Percentiles rank a stretch among this genome's conserved stretches.
phyloP scores from a whole-genome alignment of 163 green algal genomes.

The Coccomyxa subellipsoidea region DNA sequence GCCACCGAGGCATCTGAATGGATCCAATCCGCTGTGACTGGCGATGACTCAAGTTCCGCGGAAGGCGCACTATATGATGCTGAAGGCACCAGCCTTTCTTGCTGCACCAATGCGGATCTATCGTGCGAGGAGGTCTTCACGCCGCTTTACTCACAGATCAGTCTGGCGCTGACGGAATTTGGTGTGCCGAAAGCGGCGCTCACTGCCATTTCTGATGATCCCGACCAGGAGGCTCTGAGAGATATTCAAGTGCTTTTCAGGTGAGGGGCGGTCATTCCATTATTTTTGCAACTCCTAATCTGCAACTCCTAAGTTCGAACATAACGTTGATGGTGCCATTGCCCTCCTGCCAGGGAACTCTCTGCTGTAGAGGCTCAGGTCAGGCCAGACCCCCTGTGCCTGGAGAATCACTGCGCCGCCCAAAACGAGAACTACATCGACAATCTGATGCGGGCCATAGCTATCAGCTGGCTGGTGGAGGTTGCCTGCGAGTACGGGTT shows the following conservation, averaged over 20 bases:
- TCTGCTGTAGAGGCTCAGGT: constrained; percentile 5
- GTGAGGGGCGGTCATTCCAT: background rate
- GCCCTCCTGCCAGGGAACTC: background rate
- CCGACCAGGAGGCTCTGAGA: background rate
- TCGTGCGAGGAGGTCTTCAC: background rate
- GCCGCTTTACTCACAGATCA: background rate
- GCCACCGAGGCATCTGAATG: background rate
- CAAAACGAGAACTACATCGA: background rate
- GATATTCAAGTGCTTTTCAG: background rate
- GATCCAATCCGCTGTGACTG: background rate
- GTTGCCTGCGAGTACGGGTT: constrained; percentile 47
- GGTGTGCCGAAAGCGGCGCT: background rate
- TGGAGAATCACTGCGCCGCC: background rate
- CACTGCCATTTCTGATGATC: background rate
- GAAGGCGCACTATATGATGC: background rate
- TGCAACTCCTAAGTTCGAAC: no score
- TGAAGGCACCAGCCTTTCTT: background rate
- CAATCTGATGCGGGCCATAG: constrained; percentile 34
- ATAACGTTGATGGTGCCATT: no score
- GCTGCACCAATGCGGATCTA: background rate
- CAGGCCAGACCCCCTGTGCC: background rate
- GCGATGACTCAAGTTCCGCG: background rate
- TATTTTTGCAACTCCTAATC: no score
- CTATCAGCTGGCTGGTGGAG: constrained; percentile 50
- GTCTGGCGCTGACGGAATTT: background rate